phyloP scores from a whole-genome alignment of 148 eudicot genomes.

The Agrostemma githago region DNA sequence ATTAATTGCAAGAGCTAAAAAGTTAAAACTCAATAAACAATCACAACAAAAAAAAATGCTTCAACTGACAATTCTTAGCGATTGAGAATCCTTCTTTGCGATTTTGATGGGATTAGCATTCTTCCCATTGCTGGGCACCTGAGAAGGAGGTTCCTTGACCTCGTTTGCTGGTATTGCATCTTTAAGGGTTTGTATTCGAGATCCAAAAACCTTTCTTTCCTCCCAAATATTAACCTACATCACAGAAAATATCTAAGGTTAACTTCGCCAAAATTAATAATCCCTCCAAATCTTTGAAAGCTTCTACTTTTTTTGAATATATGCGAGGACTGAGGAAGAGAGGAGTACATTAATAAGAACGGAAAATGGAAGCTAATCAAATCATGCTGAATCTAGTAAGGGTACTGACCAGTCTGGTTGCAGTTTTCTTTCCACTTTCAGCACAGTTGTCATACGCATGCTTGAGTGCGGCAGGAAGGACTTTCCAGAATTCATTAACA shows the following conservation, averaged over 20 bases:
- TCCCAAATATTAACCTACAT: constrained; percentile 84
- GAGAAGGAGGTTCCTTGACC: constrained; percentile 49
- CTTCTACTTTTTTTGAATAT: no score
- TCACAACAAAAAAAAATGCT: constrained; percentile 12
- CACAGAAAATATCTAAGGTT: not conserved
- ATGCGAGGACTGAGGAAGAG: no score
- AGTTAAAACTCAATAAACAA: constrained; percentile 7
- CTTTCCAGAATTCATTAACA: constrained; percentile 98
- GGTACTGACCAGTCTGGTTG: constrained; percentile 65
- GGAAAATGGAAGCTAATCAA: not conserved
- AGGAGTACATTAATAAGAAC: no score
- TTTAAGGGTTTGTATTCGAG: constrained; percentile 84
- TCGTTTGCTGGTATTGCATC: constrained; percentile 43
- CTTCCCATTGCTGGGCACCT: constrained; percentile 51
- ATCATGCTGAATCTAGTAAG: not conserved
- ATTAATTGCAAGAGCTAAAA: not conserved
- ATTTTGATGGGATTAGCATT: constrained; percentile 68
- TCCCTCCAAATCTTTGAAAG: not conserved
- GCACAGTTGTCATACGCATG: constrained; percentile 57
- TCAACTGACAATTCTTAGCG: constrained; percentile 75
- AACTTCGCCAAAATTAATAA: not conserved
- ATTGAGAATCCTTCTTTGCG: constrained; percentile 80
- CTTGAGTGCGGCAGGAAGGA: constrained; percentile 82
- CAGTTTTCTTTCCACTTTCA: constrained; percentile 72
- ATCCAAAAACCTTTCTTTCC: constrained; percentile 94